Evolutionary conservation across 768 basidiomycete genomes (phyloP), one percentile per base, ranked within the genome.

Genomic region (Pholiota microspora): DNA sequence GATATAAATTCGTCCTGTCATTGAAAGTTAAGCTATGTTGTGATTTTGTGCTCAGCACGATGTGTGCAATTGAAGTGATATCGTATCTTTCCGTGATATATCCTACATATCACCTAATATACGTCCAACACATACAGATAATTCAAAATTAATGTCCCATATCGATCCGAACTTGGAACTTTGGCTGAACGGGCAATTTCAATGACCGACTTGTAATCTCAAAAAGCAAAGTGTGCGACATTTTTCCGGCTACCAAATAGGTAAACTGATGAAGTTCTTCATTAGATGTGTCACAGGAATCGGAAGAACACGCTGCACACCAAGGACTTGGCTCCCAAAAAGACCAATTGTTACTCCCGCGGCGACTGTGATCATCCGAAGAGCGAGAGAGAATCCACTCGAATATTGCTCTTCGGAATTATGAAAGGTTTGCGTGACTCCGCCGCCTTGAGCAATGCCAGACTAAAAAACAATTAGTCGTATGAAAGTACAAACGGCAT

Each of bases 291-390:
- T 7, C 40, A 23, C 10, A 4, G 16, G 10, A 23, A 1, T 18
- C n/a, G 13, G 38, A n/a, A 29, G 48, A 13, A 38, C 8, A 10
- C 35, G 23, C 15, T 5, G 63, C 73, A 27, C 54, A 78, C 77
- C 77, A 48, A 88, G 64, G 38, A 89, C 83, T 62, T 92, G 90
- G 57, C 89, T 88, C 12, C 85, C 84, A 66, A 92, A 92, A 51
- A 94, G 73, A 2, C 92, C 92, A 56, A 93, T 85, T 4, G 90
- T 92, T 32, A 92, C 88, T 23, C 92, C 92, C 54, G 89, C 86
- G 18, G 90, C 88, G 10, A 94, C 88, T 53, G 86, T 83, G 46
- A 91, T 87, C 88, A 92, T 91, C 32, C 86, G 82, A 51, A 94
- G 69, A 36, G 90, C 91, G 32, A 94, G 77, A 49, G 86, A 81